Conservation (phyloP, 2,329 filamentous ascomycete genomes). For the Fusarium annulatum region DNA sequence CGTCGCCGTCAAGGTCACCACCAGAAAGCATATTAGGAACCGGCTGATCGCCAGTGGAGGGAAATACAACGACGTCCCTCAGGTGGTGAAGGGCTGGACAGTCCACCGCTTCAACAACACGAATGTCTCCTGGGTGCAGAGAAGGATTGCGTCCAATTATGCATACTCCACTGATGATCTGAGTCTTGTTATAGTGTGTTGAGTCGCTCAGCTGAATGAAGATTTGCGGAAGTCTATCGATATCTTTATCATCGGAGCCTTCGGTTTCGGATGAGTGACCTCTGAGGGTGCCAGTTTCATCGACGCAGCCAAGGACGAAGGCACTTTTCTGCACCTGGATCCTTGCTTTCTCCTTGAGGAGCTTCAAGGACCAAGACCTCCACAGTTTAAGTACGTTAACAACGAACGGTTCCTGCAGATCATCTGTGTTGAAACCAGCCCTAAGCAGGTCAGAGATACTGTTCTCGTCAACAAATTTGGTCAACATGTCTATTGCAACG, state of each 20-base stretch:
- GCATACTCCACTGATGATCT: slow-evolving; percentile 79
- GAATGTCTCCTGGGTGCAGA: slow-evolving; percentile 90
- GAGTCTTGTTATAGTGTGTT: slow-evolving; percentile 64
- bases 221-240: slow-evolving; percentile 78
- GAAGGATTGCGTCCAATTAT: slow-evolving; percentile 92
- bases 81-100: slow-evolving; percentile 78
- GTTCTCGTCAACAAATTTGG: slow-evolving; percentile 85
- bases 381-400: slow-evolving; percentile 83
- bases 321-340: slow-evolving; percentile 85
- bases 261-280: slow-evolving; percentile 72
- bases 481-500: slow-evolving; percentile 75
- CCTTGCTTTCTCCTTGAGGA: slow-evolving; percentile 91
- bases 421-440: slow-evolving; percentile 78
- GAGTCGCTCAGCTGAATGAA: slow-evolving; percentile 83
- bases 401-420: slow-evolving; percentile 79
- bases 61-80: slow-evolving; percentile 87
- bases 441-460: slow-evolving; percentile 83
- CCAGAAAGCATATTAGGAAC: slow-evolving; percentile 95
- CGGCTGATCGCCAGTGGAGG: slow-evolving; percentile 83
- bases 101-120: slow-evolving; percentile 87
- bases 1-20: slow-evolving; percentile 94
- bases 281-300: slow-evolving; percentile 81
- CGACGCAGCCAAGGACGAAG: slow-evolving; percentile 87
- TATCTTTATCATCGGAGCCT: slow-evolving; percentile 54
- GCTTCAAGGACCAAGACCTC: slow-evolving; percentile 89